Evolutionary conservation across 257 asterid genomes (phyloP).

Genomic region (Solanum bulbocastanum): DNA sequence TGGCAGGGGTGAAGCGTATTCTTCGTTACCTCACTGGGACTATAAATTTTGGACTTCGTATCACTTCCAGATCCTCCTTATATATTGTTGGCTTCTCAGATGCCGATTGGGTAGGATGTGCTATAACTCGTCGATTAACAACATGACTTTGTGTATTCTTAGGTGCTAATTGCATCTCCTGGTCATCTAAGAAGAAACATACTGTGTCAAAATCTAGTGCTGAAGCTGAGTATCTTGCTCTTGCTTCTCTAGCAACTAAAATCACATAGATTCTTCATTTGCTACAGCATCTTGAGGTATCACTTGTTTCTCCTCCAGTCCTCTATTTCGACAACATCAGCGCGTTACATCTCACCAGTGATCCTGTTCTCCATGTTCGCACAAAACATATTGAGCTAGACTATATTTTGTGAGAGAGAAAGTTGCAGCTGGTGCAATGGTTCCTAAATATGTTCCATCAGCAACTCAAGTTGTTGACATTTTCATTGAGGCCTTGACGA

Average conservation of each 20-base stretch:
- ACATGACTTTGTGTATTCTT: neutral
- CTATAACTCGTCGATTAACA: neutral
- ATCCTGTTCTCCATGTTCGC: neutral
- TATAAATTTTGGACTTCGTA: no score
- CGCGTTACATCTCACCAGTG: neutral
- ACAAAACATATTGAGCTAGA: neutral
- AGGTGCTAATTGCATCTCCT: neutral
- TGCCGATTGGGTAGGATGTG: neutral
- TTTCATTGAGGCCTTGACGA: no score
- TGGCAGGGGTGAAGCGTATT: neutral
- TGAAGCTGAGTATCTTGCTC: neutral
- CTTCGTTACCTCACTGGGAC: no score
- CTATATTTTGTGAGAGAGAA: neutral
- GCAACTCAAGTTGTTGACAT: no score
- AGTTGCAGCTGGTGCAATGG: neutral
- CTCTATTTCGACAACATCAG: neutral
- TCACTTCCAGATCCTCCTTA: neutral
- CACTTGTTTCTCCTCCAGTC: neutral
- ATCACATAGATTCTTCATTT: neutral
- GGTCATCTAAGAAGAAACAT: neutral
- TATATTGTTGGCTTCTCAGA: neutral
- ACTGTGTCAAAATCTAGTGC: neutral
- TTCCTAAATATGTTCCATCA: neutral
- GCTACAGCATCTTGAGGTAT: neutral
- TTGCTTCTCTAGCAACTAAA: neutral